phyloP scores from a whole-genome alignment of 2,329 filamentous ascomycete genomes.

The Colletotrichum sp. region DNA sequence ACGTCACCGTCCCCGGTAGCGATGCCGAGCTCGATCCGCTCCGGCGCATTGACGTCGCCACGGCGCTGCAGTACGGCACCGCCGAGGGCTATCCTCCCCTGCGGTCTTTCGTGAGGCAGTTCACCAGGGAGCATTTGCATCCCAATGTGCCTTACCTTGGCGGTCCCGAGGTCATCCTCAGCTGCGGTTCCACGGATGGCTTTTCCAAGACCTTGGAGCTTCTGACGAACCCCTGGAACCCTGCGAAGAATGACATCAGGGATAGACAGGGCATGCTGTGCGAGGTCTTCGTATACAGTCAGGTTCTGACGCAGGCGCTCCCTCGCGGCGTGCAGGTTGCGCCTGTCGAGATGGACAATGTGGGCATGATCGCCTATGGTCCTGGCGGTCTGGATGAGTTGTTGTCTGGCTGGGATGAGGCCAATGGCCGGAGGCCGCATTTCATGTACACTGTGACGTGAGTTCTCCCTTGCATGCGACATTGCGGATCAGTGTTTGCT shows the following conservation, averaged over 20 bases:
- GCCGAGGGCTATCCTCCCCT: slow-evolving; percentile 83
- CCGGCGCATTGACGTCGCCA: slow-evolving; percentile 79
- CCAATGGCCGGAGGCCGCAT: slow-evolving; percentile 77
- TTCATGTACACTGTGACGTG: slow-evolving; percentile 90
- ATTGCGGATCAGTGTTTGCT: background rate
- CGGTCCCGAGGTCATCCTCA: slow-evolving; percentile 80
- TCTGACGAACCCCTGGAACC: slow-evolving; percentile 77
- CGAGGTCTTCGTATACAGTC: slow-evolving; percentile 84
- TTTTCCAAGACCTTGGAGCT: slow-evolving; percentile 79
- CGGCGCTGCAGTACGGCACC: slow-evolving; percentile 87
- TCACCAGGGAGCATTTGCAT: slow-evolving; percentile 77
- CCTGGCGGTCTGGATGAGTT: slow-evolving; percentile 78
- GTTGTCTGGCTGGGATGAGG: slow-evolving; percentile 80
- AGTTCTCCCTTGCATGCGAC: slow-evolving; percentile 34
- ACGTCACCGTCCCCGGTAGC: slow-evolving; percentile 72
- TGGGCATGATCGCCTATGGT: slow-evolving; percentile 80
- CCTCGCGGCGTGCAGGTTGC: slow-evolving; percentile 77
- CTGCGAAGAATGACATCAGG: slow-evolving; percentile 67
- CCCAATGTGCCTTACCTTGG: slow-evolving; percentile 79
- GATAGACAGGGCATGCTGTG: slow-evolving; percentile 79
- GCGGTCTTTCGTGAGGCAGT: slow-evolving; percentile 78
- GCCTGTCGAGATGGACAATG: slow-evolving; percentile 76
- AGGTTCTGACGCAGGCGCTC: slow-evolving; percentile 69
- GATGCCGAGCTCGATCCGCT: slow-evolving; percentile 61
- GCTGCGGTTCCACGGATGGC: slow-evolving; percentile 85